Percentiles rank a stretch among this genome's conserved stretches.
These are phyloP conservation scores for Mycena venus DNA, from an alignment of 768 basidiomycete species.

Conservation along the genomic window DNA sequence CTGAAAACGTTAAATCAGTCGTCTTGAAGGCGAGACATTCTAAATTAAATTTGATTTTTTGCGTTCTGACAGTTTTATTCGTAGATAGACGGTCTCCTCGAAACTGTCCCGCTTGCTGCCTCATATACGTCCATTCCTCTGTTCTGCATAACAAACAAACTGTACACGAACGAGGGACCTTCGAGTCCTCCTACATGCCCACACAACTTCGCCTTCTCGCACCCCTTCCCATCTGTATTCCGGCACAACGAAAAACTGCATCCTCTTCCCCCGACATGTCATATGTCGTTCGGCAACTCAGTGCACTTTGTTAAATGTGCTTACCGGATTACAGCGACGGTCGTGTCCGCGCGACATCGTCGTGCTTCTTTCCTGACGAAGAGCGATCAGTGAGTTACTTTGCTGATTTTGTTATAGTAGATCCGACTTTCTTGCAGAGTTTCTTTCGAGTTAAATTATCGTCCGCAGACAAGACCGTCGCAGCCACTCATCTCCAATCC, in stretches of 20 bases:
- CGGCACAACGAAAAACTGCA: not conserved
- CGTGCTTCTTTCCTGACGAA: slow-evolving; percentile 11
- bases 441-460: slow-evolving; percentile 1
- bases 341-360: slow-evolving; percentile 7
- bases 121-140: not conserved
- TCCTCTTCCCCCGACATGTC: slow-evolving; percentile 13
- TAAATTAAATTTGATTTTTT: not conserved
- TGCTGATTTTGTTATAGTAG: not conserved
- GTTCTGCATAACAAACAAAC: not conserved
- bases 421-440: not conserved
- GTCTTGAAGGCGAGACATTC: not conserved
- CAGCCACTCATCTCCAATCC: slow-evolving; percentile 13
- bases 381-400: not conserved
- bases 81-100: slow-evolving; percentile 9
- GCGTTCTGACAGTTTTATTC: not conserved
- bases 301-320: slow-evolving; percentile 3
- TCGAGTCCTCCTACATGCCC: not conserved
- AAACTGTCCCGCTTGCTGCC: not conserved
- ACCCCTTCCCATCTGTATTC: not conserved
- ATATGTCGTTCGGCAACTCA: not conserved
- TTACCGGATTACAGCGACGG: slow-evolving; percentile 16
- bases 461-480: not conserved
- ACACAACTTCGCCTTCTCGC: not conserved
- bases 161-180: not conserved
- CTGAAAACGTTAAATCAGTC: slow-evolving; percentile 12